These are phyloP conservation scores for Pseudogymnoascus sp. DNA, from an alignment of 2,329 filamentous ascomycete species.

Conservation along the genomic window DNA sequence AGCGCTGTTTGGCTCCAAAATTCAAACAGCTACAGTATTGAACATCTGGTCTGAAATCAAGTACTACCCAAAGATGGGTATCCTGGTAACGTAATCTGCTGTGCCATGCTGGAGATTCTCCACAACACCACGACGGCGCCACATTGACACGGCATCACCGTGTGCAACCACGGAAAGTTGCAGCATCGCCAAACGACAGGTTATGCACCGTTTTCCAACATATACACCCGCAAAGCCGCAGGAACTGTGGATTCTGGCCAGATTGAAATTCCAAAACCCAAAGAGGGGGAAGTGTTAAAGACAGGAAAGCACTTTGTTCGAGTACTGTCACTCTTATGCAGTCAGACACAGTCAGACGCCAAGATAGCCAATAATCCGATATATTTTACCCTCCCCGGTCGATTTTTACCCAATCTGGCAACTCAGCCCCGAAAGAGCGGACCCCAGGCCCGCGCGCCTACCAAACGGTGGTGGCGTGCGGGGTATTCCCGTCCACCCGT, in stretches of 20 bases:
- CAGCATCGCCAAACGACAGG: constrained; percentile 2
- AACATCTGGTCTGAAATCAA: background rate
- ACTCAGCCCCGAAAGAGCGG: background rate
- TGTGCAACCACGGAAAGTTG: background rate
- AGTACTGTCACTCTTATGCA: background rate
- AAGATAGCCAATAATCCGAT: background rate
- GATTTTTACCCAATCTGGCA: background rate
- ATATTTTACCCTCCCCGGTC: background rate
- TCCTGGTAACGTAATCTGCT: background rate
- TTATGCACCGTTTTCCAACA: background rate
- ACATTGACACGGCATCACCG: background rate
- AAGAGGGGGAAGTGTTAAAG: background rate
- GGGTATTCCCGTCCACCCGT: background rate
- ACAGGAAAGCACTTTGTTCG: background rate
- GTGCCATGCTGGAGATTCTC: background rate
- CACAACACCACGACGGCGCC: background rate
- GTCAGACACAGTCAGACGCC: background rate
- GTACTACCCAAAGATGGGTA: background rate
- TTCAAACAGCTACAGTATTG: background rate
- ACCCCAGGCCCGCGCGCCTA: background rate
- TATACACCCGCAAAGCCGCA: background rate
- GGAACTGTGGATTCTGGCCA: constrained; percentile 1
- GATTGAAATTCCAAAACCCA: background rate
- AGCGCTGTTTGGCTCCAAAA: background rate
- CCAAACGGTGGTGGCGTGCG: background rate